These are phyloP conservation scores for Globisporangium megalacanthum DNA, from an alignment of 352 stramenopile genomes.

Conservation along the genomic window DNA sequence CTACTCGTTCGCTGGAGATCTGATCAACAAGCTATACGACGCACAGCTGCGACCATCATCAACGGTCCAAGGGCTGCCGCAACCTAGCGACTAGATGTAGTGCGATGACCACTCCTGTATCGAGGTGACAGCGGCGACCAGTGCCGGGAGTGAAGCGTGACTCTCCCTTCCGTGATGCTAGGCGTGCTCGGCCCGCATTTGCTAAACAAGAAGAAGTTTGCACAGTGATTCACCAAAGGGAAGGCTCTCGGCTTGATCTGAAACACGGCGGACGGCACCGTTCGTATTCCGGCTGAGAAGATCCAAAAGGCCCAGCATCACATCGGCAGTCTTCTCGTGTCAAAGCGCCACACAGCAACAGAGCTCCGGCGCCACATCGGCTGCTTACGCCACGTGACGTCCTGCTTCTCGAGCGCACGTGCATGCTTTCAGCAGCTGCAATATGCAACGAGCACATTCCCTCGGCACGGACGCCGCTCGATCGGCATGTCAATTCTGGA, in stretches of 20 bases:
- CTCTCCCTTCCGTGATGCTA: neutral
- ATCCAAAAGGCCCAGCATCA: neutral
- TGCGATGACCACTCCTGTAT: neutral
- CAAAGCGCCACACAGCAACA: neutral
- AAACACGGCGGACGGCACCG: neutral
- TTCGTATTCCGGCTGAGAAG: neutral
- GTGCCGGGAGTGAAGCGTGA: neutral
- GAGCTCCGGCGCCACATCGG: neutral
- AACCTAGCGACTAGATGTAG: no score
- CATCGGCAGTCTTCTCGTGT: neutral
- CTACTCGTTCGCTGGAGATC: constrained; percentile 12
- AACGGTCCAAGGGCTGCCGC: no score
- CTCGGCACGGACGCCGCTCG: neutral
- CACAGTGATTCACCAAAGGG: neutral
- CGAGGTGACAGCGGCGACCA: neutral
- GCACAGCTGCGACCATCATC: neutral
- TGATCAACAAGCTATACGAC: constrained; percentile 16
- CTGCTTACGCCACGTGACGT: neutral
- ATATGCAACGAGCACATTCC: neutral
- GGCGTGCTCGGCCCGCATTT: neutral
- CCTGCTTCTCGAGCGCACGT: neutral
- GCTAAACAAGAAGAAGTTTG: neutral
- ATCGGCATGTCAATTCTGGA: neutral
- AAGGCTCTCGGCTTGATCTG: neutral
- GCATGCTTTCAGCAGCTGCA: neutral